phyloP scores from a whole-genome alignment of 106 monocot species.

The Xerophyta viscosa region DNA sequence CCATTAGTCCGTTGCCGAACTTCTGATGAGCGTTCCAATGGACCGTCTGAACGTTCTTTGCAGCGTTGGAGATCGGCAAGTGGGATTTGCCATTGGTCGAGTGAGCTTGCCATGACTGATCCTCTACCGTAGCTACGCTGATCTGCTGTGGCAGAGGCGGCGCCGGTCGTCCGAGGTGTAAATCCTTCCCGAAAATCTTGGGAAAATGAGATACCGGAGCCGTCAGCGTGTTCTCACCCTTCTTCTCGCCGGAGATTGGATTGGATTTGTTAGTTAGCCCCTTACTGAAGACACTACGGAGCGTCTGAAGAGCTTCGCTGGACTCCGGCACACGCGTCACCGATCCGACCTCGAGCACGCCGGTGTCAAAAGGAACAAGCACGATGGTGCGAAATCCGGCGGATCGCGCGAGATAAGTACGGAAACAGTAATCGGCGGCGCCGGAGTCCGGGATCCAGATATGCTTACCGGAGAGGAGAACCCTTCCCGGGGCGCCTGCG shows the following conservation, averaged over 20 bases:
- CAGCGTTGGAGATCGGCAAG: not conserved
- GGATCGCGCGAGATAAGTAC: slow-evolving; percentile 41
- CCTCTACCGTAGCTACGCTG: slow-evolving; percentile 1
- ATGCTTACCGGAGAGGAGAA: slow-evolving; percentile 37
- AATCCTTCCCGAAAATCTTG: slow-evolving; percentile 53
- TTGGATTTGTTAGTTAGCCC: not conserved
- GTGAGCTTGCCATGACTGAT: not conserved
- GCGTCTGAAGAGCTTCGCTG: slow-evolving; percentile 12
- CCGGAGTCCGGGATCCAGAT: slow-evolving; percentile 43
- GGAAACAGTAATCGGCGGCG: slow-evolving; percentile 31
- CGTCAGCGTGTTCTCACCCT: not conserved
- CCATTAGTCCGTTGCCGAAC: slow-evolving; percentile 3
- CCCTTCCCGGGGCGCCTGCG: slow-evolving; percentile 59
- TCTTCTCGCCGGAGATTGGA: not conserved
- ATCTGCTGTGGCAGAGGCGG: not conserved
- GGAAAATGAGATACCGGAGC: not conserved
- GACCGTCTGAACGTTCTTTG: not conserved
- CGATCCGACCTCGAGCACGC: slow-evolving; percentile 68
- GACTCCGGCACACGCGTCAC: slow-evolving; percentile 26
- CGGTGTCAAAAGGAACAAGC: slow-evolving; percentile 48
- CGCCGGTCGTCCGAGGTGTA: slow-evolving; percentile 8
- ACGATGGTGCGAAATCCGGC: slow-evolving; percentile 54
- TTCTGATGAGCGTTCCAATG: slow-evolving; percentile 7
- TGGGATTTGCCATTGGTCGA: not conserved
- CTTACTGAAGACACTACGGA: slow-evolving; percentile 19